Percentiles rank a stretch among this genome's conserved stretches.
Evolutionary conservation across 352 stramenopile species (phyloP).

Genomic region (Thalassiosira mediterranea): DNA sequence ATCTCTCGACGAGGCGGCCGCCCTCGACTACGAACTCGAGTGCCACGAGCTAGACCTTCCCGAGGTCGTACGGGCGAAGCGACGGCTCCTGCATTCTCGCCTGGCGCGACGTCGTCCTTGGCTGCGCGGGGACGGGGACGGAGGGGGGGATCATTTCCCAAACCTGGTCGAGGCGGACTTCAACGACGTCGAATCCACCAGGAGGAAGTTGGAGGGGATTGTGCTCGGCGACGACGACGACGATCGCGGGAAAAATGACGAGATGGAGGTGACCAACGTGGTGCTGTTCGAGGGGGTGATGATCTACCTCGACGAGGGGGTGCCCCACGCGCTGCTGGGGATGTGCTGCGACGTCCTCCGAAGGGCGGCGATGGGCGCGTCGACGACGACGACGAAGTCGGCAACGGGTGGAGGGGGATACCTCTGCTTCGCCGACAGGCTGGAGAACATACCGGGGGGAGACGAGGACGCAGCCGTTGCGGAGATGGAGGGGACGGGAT

Average conservation of each 20-base stretch:
- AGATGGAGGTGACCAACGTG: slow-evolving; percentile 54
- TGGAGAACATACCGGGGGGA: slow-evolving; percentile 66
- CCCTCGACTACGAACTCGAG: slow-evolving; percentile 35
- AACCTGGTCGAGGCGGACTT: slow-evolving; percentile 55
- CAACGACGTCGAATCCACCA: slow-evolving; percentile 58
- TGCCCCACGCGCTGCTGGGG: slow-evolving; percentile 56
- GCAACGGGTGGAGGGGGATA: slow-evolving; percentile 24
- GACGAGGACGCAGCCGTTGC: slow-evolving; percentile 34
- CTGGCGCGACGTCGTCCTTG: slow-evolving; percentile 49
- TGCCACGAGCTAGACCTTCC: slow-evolving; percentile 69
- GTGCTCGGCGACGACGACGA: background rate
- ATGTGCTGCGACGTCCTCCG: slow-evolving; percentile 51
- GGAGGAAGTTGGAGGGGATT: slow-evolving; percentile 40
- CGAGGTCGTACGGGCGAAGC: slow-evolving; percentile 63
- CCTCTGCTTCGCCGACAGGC: slow-evolving; percentile 70
- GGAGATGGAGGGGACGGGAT: slow-evolving; percentile 62
- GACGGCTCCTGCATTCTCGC: slow-evolving; percentile 51
- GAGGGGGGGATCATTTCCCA: slow-evolving; percentile 6
- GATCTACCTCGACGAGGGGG: slow-evolving; percentile 73
- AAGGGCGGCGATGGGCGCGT: too few relatives aligned
- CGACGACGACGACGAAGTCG: background rate
- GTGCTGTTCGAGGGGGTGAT: slow-evolving; percentile 78
- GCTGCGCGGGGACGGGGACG: slow-evolving; percentile 4
- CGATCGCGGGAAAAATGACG: slow-evolving; percentile 1
- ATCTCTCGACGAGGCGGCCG: slow-evolving; percentile 5